Evolutionary conservation across 2,329 filamentous ascomycete genomes (phyloP).

Genomic region (Colletotrichum limetticola): DNA sequence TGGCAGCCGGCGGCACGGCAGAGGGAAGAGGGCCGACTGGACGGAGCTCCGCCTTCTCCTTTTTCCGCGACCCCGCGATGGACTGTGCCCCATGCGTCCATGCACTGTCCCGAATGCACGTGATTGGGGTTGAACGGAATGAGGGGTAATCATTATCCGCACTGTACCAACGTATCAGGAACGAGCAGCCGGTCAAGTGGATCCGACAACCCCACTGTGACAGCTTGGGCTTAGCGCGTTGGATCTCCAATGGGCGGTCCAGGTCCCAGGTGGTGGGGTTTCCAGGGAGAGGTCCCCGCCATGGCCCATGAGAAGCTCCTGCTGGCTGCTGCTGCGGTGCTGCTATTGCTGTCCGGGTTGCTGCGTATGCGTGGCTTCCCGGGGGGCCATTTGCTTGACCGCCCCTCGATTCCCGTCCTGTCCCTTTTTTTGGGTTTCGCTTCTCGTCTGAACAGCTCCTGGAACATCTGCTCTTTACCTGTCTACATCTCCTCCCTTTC

Average conservation of each 20-base stretch:
- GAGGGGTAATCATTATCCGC: slow-evolving; percentile 26
- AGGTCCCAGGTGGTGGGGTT: slow-evolving; percentile 11
- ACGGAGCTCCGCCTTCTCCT: slow-evolving; percentile 20
- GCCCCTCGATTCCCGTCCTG: slow-evolving; percentile 24
- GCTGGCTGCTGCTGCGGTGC: background rate
- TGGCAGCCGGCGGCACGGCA: slow-evolving; percentile 11
- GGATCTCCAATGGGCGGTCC: slow-evolving; percentile 3
- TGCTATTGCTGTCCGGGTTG: background rate
- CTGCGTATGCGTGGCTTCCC: slow-evolving; percentile 21
- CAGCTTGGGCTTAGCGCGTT: slow-evolving; percentile 9
- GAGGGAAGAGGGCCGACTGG: slow-evolving; percentile 20
- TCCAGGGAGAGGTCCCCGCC: background rate
- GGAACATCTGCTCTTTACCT: slow-evolving; percentile 1
- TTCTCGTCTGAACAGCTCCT: slow-evolving; percentile 16
- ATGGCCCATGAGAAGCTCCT: background rate
- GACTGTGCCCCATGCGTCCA: background rate
- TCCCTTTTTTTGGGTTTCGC: background rate
- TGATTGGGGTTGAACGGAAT: background rate
- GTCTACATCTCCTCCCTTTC: background rate
- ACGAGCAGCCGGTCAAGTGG: background rate
- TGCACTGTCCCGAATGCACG: background rate
- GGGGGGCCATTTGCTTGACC: slow-evolving; percentile 25
- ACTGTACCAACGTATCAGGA: slow-evolving; percentile 24
- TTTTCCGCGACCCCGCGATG: slow-evolving; percentile 31
- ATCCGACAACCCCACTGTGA: background rate